Evolutionary conservation across 2,329 filamentous ascomycete species (phyloP).

Genomic region (Ophiostoma ulmi): DNA sequence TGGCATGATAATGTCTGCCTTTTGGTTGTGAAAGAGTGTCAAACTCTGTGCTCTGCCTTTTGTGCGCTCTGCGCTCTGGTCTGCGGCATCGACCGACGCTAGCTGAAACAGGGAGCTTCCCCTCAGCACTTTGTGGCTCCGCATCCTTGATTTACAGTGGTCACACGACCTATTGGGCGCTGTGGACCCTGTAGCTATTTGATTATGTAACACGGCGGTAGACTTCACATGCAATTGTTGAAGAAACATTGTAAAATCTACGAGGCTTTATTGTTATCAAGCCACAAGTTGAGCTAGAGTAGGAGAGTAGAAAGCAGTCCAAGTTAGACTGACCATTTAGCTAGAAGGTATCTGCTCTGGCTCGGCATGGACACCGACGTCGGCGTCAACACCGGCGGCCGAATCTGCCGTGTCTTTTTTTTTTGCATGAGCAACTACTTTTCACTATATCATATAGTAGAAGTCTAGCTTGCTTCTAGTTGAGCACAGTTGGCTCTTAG

Average conservation of each 20-base stretch:
- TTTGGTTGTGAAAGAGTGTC: too few relatives aligned
- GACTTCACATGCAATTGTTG: not conserved
- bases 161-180: not conserved
- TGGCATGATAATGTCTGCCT: slow-evolving; percentile 34
- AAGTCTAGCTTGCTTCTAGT: not conserved
- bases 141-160: slow-evolving; percentile 4
- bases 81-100: slow-evolving; percentile 5
- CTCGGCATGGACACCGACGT: too few relatives aligned
- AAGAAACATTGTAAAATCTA: too few relatives aligned
- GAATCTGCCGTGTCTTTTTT: too few relatives aligned
- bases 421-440: too few relatives aligned
- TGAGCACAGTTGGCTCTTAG: not conserved
- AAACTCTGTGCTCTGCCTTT: not conserved
- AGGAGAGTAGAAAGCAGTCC: too few relatives aligned
- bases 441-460: too few relatives aligned
- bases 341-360: too few relatives aligned
- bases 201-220: not conserved
- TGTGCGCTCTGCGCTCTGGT: not conserved
- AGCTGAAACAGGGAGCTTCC: slow-evolving; percentile 11
- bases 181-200: not conserved
- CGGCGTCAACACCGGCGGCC: too few relatives aligned
- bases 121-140: not conserved
- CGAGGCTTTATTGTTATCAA: too few relatives aligned
- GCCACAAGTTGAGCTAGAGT: too few relatives aligned
- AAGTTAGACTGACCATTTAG: too few relatives aligned